Conservation (phyloP, 2,329 filamentous ascomycete species). For the Hortaea werneckii region DNA sequence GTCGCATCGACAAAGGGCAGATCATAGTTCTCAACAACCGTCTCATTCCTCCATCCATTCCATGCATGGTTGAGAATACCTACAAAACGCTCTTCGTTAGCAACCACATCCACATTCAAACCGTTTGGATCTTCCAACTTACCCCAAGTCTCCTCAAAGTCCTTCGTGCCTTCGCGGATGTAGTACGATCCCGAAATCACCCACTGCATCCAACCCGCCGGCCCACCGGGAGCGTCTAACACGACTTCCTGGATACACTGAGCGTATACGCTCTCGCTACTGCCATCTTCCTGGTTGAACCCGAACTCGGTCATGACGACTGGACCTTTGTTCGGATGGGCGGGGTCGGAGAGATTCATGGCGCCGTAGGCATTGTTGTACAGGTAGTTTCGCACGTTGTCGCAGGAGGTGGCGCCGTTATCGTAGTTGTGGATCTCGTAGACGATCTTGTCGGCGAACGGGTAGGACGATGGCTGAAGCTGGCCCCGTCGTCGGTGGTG, state of each 20-base stretch:
- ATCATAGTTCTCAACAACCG: too few species aligned
- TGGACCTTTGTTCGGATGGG: conserved; percentile 34
- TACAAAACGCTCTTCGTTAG: too few species aligned
- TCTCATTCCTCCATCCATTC: too few species aligned
- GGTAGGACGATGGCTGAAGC: conserved; percentile 40
- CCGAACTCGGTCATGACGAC: conserved; percentile 47
- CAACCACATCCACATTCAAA: too few species aligned
- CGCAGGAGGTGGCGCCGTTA: conserved; percentile 40
- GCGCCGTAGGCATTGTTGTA: conserved; percentile 46
- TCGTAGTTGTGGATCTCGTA: conserved; percentile 54
- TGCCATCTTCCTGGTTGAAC: conserved; percentile 40
- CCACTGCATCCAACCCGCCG: too few species aligned
- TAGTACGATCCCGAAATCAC: too few species aligned
- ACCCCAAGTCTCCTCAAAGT: too few species aligned
- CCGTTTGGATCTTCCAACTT: too few species aligned
- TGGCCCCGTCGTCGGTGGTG: conserved; percentile 37
- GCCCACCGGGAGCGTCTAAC: too few species aligned
- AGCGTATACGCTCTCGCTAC: conserved; percentile 42
- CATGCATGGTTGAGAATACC: too few species aligned
- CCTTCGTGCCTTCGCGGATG: too few species aligned
- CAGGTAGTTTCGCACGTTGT: conserved; percentile 36
- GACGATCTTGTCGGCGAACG: conserved; percentile 45
- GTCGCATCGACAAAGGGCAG: neutral
- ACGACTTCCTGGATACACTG: conserved; percentile 32
- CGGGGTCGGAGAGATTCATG: conserved; percentile 28